A percentile compares a stretch with the other conserved stretches of the same genome.
These are phyloP conservation scores for Meredithiella fracta DNA, from an alignment of 2,329 filamentous ascomycete genomes.

Conservation along the genomic window DNA sequence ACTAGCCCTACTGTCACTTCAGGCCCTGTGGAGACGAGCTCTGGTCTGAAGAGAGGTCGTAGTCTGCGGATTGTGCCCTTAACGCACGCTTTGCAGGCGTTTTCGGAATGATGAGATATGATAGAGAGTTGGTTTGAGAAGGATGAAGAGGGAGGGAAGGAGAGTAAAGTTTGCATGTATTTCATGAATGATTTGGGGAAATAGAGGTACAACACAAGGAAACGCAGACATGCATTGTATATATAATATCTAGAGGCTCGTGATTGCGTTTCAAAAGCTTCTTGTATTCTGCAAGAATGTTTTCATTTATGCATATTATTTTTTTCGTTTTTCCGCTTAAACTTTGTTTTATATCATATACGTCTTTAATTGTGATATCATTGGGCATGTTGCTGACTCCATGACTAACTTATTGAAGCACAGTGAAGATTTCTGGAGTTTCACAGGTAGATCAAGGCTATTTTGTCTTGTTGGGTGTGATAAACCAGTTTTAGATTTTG, in stretches of 20 bases:
- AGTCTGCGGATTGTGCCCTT: slow-evolving; percentile 41
- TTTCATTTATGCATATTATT: background rate
- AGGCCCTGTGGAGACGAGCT: slow-evolving; percentile 13
- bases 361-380: background rate
- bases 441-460: too few relatives aligned
- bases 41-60: slow-evolving; percentile 30
- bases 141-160: background rate
- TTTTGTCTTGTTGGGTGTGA: too few relatives aligned
- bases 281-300: background rate
- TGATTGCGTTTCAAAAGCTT: background rate
- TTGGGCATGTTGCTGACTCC: background rate
- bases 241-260: slow-evolving; percentile 7
- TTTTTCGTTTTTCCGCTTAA: background rate
- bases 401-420: too few relatives aligned
- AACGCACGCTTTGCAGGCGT: slow-evolving; percentile 40
- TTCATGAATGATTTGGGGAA: background rate
- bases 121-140: background rate
- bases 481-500: too few relatives aligned
- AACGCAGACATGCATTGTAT: slow-evolving; percentile 5
- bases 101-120: slow-evolving; percentile 25
- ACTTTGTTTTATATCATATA: background rate
- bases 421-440: too few relatives aligned
- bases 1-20: slow-evolving; percentile 36
- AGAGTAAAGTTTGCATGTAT: background rate
- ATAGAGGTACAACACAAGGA: background rate